Percentiles rank a stretch among this genome's conserved stretches.
Conservation (phyloP, 805 yeast species). For the Kuraishia hungarica region DNA sequence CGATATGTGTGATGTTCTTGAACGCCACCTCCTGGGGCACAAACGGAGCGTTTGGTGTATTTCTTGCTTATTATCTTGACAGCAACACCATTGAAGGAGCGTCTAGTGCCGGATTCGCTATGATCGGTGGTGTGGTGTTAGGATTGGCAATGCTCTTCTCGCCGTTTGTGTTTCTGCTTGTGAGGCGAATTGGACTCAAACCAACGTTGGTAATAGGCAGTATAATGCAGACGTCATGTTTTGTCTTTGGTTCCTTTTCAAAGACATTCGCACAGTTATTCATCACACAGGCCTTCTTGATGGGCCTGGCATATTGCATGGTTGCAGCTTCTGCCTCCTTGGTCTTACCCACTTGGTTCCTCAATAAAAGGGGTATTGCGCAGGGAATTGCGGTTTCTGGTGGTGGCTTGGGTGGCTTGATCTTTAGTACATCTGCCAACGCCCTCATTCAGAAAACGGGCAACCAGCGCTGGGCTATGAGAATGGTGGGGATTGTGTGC, state of each 20-base stretch:
- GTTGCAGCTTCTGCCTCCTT: slow-evolving; percentile 42
- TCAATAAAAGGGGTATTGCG: slow-evolving; percentile 33
- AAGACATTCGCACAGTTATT: slow-evolving; percentile 41
- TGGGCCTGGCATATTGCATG: slow-evolving; percentile 41
- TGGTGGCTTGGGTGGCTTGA: slow-evolving; percentile 34
- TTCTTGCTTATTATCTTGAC: slow-evolving; percentile 42
- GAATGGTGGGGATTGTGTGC: slow-evolving; percentile 31
- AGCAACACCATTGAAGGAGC: slow-evolving; percentile 43
- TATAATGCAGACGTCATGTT: slow-evolving; percentile 35
- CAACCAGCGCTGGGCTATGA: slow-evolving; percentile 33
- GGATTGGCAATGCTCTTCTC: slow-evolving; percentile 51
- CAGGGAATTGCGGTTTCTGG: slow-evolving; percentile 30
- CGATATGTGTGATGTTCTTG: slow-evolving; percentile 1
- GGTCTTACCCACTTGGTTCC: slow-evolving; percentile 47
- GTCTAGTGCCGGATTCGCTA: slow-evolving; percentile 44
- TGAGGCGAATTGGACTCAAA: slow-evolving; percentile 42
- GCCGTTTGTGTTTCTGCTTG: slow-evolving; percentile 44
- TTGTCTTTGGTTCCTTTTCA: slow-evolving; percentile 43
- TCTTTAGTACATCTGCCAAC: slow-evolving; percentile 24
- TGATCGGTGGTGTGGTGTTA: slow-evolving; percentile 52
- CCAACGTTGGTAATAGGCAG: slow-evolving; percentile 33
- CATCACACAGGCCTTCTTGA: slow-evolving; percentile 42
- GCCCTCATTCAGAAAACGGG: slow-evolving; percentile 29
- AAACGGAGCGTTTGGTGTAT: slow-evolving; percentile 52
- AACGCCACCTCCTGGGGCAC: slow-evolving; percentile 51